Conservation (phyloP, 306 rosid species). For the Prunus padus region DNA sequence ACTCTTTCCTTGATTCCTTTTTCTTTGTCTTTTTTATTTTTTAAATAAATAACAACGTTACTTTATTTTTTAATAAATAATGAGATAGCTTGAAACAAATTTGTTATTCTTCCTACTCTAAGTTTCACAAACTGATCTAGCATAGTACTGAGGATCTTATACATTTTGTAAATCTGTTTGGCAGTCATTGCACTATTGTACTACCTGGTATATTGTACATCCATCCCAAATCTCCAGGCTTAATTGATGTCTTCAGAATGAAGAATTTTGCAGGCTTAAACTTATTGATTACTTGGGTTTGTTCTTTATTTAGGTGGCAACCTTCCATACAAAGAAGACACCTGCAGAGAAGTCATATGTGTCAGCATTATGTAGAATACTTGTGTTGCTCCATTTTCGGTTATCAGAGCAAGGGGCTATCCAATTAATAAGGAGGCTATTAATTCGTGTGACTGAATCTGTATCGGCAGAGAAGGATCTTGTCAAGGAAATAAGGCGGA, state of each 20-base stretch:
- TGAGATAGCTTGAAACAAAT: background rate
- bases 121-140: background rate
- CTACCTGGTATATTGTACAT: background rate
- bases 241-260: background rate
- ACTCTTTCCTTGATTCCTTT: background rate
- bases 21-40: background rate
- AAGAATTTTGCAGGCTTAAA: constrained; percentile 9
- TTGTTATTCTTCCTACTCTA: background rate
- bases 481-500: constrained; percentile 45
- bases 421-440: constrained; percentile 64
- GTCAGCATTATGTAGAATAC: constrained; percentile 61
- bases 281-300: constrained; percentile 17
- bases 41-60: background rate
- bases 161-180: background rate
- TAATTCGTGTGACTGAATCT: constrained; percentile 33
- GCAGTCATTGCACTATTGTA: background rate
- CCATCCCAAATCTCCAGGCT: background rate
- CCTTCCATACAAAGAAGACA: constrained; percentile 69
- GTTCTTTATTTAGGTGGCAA: constrained; percentile 53
- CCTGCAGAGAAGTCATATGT: constrained; percentile 81
- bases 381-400: constrained; percentile 72
- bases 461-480: constrained; percentile 43
- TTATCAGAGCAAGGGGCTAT: constrained; percentile 69
- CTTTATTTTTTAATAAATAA: too few species aligned
- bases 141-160: background rate